phyloP scores from a whole-genome alignment of 192 early-diverging fungal species.

The Podila verticillata region DNA sequence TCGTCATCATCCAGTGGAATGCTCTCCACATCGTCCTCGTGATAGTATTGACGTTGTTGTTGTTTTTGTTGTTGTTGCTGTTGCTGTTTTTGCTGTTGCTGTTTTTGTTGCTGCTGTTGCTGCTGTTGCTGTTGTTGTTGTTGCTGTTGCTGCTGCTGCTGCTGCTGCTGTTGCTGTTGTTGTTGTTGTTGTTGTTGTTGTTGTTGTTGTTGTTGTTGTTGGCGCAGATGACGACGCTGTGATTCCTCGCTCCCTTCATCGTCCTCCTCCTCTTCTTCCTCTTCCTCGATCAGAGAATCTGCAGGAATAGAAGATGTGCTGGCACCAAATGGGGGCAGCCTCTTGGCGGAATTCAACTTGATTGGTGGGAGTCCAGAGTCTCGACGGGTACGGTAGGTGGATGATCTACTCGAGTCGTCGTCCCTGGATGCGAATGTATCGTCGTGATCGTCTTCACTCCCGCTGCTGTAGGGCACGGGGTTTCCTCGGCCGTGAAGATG shows the following conservation, averaged over 20 bases:
- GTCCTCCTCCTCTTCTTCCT: conserved; percentile 38
- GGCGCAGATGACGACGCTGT: neutral
- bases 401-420: neutral
- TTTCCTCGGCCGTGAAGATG: neutral
- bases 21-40: conserved; percentile 16
- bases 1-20: conserved; percentile 26
- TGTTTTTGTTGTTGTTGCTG: neutral
- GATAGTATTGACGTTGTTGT: neutral
- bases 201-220: neutral
- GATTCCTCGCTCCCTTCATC: neutral
- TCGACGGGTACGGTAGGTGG: conserved; percentile 26
- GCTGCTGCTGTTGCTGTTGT: neutral
- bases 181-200: neutral
- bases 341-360: conserved; percentile 42
- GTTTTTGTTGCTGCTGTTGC: neutral
- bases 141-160: neutral
- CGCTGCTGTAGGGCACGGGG: conserved; percentile 33
- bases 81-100: neutral
- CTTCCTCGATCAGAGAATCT: conserved; percentile 29
- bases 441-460: conserved; percentile 41
- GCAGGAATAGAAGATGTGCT: conserved; percentile 29
- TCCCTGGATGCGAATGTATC: neutral
- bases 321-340: conserved; percentile 28
- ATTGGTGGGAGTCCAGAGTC: conserved; percentile 43
- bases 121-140: neutral